Percentiles rank a stretch among this genome's conserved stretches.
Conservation (phyloP, 768 basidiomycete genomes). For the Lentinula detonsa region DNA sequence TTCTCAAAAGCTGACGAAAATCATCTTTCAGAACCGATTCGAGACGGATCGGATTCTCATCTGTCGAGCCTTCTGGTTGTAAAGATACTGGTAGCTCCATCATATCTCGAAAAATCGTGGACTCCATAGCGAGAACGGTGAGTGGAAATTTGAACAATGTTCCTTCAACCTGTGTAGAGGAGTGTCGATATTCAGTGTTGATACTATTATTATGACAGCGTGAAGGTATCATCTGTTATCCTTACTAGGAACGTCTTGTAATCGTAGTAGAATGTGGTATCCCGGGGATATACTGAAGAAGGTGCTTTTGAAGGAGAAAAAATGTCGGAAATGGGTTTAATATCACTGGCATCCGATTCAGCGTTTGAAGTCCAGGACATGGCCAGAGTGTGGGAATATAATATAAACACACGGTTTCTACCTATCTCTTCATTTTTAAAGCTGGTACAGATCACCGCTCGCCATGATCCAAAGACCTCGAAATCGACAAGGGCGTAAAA, state of each 20-base stretch:
- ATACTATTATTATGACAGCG: background rate
- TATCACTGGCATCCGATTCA: background rate
- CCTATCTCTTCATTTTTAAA: no score
- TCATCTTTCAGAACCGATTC: slow-evolving; percentile 16
- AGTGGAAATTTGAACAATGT: background rate
- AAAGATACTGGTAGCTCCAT: background rate
- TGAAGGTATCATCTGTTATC: background rate
- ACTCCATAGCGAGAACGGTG: background rate
- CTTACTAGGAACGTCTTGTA: background rate
- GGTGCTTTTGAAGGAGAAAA: background rate
- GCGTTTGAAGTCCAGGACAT: background rate
- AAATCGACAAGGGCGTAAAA: background rate
- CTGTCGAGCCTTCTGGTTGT: background rate
- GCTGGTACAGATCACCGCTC: background rate
- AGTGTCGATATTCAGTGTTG: background rate
- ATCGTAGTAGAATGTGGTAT: background rate
- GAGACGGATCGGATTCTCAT: slow-evolving; percentile 11
- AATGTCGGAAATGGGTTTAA: background rate
- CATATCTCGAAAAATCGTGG: background rate
- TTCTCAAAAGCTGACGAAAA: slow-evolving; percentile 8
- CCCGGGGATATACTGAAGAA: background rate
- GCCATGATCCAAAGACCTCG: background rate
- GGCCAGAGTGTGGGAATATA: background rate
- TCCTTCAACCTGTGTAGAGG: background rate
- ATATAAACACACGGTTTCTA: no score